These are phyloP conservation scores for Tardiomyces depauwii DNA, from an alignment of 1,139 yeast species.

Conservation along the genomic window DNA sequence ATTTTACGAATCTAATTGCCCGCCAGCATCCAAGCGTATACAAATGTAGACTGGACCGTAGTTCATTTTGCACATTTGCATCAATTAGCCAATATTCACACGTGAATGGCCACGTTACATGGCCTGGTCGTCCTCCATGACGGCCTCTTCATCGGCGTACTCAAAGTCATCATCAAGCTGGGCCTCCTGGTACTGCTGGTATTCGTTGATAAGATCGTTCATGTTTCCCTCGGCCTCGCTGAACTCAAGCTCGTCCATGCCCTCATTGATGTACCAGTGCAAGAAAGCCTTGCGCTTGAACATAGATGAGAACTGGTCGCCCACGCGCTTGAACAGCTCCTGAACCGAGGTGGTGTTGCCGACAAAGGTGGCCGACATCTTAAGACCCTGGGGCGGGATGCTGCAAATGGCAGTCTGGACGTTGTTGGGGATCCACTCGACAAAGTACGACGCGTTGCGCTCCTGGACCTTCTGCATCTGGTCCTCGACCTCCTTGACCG, in stretches of 20 bases:
- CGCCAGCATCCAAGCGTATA: background rate
- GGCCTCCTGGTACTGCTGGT: slow-evolving; percentile 88
- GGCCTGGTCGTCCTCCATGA: background rate
- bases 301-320: slow-evolving; percentile 86
- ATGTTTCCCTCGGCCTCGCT: slow-evolving; percentile 80
- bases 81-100: background rate
- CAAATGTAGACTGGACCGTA: background rate
- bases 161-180: slow-evolving; percentile 60
- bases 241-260: slow-evolving; percentile 92
- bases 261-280: slow-evolving; percentile 92
- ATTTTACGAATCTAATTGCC: too few species aligned
- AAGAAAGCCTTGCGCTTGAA: slow-evolving; percentile 89
- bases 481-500: slow-evolving; percentile 87
- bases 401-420: slow-evolving; percentile 91
- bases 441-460: slow-evolving; percentile 70
- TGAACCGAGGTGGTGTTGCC: slow-evolving; percentile 91
- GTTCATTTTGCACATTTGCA: background rate
- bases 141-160: slow-evolving; percentile 38
- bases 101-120: background rate
- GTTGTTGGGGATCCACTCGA: slow-evolving; percentile 95
- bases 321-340: slow-evolving; percentile 81
- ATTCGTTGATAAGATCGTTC: slow-evolving; percentile 80
- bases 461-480: slow-evolving; percentile 82
- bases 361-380: slow-evolving; percentile 84
- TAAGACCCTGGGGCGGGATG: slow-evolving; percentile 76